Base-by-base conservation (phyloP, 2,329 filamentous ascomycete genomes). In the Venturia nashicola region DNA sequence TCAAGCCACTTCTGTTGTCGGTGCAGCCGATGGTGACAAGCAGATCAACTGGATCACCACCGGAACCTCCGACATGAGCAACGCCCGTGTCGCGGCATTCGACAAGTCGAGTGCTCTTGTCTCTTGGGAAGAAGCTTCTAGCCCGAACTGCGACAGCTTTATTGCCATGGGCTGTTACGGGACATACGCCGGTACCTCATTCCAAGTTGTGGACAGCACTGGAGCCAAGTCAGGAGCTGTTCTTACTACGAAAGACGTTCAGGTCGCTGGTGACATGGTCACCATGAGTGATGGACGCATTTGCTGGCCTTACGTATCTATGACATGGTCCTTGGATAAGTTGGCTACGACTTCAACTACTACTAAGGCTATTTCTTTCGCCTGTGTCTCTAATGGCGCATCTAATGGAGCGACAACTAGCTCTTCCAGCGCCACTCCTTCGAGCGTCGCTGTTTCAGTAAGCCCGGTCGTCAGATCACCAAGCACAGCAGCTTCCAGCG, bases 251-350 rank as follows among this genome's bases (percentile, higher is more conserved):
- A 77, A 71, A 11, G 77, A 84, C 69, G 79, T 80, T n/a, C 83
- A 78, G 68, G 82, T 86, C 59, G 81, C 83, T 8, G 84, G 84
- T 54, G 84, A 86, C 68, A 84, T 86, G 77, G 82, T 83, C 14
- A 84, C 81, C 39, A 80, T 84, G 76, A 68, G 73, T n/a, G 80
- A 83, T 65, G 81, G 80, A 27, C 76, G 80, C 55, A 77, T 86
- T 68, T 86, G 84, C 77, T 86, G 82, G 82, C 82, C 82, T 34
- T 85, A 84, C 67, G 81, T 84, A 62, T 75, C 75, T 70, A 83
- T 83, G 80, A 74, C 74, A 44, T 84, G 82, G 82, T 72, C 75
- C 65, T 69, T 81, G 61, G 73, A 72, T 61, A 65, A 67, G 61
- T 68, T 75, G 69, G 66, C 68, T 44, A 67, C 64, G 14, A 61